These are phyloP conservation scores for Cladosporium sp. DNA, from an alignment of 2,329 filamentous ascomycete genomes.

Conservation along the genomic window DNA sequence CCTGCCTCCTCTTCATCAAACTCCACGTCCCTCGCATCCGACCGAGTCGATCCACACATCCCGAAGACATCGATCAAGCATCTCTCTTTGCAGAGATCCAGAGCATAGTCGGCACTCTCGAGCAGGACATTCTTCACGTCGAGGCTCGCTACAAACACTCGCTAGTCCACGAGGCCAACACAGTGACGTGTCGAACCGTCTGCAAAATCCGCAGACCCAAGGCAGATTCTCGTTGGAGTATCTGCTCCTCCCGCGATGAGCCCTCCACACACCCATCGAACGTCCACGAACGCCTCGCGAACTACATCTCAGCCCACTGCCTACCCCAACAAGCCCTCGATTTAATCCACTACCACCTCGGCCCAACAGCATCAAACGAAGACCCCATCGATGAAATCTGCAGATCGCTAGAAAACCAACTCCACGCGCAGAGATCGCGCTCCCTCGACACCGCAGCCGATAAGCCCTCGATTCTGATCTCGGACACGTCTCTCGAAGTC, in stretches of 20 bases:
- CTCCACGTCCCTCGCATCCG: constrained; percentile 22
- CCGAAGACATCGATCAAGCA: constrained; percentile 19
- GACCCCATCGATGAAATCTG: constrained; percentile 9
- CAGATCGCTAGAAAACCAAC: neutral
- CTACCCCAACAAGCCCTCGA: constrained; percentile 20
- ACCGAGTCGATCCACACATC: constrained; percentile 2
- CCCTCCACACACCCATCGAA: constrained; percentile 3
- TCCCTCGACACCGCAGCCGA: constrained; percentile 4
- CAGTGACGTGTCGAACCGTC: constrained; percentile 26
- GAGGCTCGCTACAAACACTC: constrained; percentile 34
- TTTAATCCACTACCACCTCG: constrained; percentile 23
- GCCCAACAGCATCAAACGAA: constrained; percentile 5
- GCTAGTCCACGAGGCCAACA: constrained; percentile 28
- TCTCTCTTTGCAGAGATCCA: constrained; percentile 30
- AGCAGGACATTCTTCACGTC: constrained; percentile 27
- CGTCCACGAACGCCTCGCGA: constrained; percentile 20
- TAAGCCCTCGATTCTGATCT: constrained; percentile 22
- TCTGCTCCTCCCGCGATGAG: constrained; percentile 8
- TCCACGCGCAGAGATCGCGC: neutral
- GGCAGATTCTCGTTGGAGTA: constrained; percentile 31
- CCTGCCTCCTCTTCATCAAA: constrained; percentile 26
- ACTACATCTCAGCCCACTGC: constrained; percentile 22
- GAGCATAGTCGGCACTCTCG: constrained; percentile 29
- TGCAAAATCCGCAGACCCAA: constrained; percentile 29
- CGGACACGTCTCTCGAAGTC: constrained; percentile 18